Percentiles rank a stretch among this genome's conserved stretches.
Conservation (phyloP, 345 rosid genomes). For the Salix dunnii region DNA sequence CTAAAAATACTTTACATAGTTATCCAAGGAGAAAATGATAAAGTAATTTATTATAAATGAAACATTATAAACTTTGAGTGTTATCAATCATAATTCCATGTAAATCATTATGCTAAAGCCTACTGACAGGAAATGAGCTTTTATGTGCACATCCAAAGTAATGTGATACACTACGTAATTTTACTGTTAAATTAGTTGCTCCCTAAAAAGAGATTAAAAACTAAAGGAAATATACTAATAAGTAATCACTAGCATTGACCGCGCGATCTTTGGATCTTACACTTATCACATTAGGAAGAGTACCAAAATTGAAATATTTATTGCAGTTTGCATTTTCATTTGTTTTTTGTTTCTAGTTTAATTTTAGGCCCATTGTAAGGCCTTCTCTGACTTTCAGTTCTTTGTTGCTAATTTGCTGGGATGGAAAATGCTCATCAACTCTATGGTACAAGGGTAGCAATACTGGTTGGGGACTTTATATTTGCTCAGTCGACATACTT, state of each 20-base stretch:
- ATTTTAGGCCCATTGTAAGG: not conserved
- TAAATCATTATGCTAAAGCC: not conserved
- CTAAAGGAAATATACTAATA: not conserved
- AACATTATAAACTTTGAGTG: too few relatives aligned
- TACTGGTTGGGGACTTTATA: conserved; percentile 93
- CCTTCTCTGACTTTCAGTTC: not conserved
- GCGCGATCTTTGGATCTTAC: not conserved
- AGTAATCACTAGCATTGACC: not conserved
- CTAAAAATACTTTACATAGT: too few relatives aligned
- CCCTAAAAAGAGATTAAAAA: not conserved
- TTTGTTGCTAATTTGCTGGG: conserved; percentile 37
- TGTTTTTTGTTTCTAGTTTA: not conserved
- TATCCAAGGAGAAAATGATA: too few relatives aligned
- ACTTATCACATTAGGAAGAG: not conserved
- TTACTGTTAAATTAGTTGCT: not conserved
- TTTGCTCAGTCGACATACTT: conserved; percentile 96
- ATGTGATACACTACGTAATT: not conserved
- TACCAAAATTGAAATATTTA: not conserved
- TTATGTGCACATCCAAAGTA: not conserved
- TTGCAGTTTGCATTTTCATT: not conserved
- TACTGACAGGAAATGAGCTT: not conserved
- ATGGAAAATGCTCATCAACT: conserved; percentile 79
- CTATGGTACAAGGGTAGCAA: conserved; percentile 84
- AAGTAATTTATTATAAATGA: too few relatives aligned
- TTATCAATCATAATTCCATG: not conserved